Conservation (phyloP, 495 filamentous ascomycete species). For the Sordaria brevicollis region DNA sequence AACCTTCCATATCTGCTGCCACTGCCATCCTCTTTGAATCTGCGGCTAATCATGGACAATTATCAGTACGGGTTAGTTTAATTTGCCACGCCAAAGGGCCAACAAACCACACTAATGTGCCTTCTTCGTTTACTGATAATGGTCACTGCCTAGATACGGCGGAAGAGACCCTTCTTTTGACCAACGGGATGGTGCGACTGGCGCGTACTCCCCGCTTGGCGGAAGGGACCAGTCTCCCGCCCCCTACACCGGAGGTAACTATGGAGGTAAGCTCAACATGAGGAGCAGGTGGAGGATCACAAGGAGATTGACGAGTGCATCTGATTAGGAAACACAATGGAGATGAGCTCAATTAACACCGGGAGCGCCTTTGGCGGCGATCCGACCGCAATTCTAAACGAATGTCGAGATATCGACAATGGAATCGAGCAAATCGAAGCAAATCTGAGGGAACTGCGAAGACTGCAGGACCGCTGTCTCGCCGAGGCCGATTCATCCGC, state of each 20-base stretch:
- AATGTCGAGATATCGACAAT: conserved; percentile 66
- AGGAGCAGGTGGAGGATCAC: background rate
- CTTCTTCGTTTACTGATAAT: conserved; percentile 13
- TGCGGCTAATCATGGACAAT: conserved; percentile 16
- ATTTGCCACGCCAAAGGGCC: background rate
- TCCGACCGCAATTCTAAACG: conserved; percentile 69
- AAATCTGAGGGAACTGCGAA: conserved; percentile 47
- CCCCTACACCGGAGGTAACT: conserved; percentile 16
- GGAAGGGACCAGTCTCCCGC: conserved; percentile 10
- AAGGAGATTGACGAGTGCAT: conserved; percentile 1
- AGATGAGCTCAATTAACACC: conserved; percentile 47
- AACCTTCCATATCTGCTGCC: conserved; percentile 1
- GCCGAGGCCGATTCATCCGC: conserved; percentile 48
- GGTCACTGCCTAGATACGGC: conserved; percentile 26
- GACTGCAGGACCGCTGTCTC: conserved; percentile 47
- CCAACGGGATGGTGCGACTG: conserved; percentile 26
- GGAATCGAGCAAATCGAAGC: conserved; percentile 65
- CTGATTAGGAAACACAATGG: conserved; percentile 38
- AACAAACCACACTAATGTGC: background rate
- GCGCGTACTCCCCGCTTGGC: conserved; percentile 19
- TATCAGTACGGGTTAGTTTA: conserved; percentile 18
- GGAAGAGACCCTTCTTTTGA: conserved; percentile 42
- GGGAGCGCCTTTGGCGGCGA: conserved; percentile 35
- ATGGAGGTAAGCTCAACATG: conserved; percentile 33
- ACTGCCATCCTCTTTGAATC: background rate